Percentiles rank a stretch among this genome's conserved stretches.
phyloP scores from a whole-genome alignment of 202 grass and related monocot species.

The Cymbopogon flexuosus region DNA sequence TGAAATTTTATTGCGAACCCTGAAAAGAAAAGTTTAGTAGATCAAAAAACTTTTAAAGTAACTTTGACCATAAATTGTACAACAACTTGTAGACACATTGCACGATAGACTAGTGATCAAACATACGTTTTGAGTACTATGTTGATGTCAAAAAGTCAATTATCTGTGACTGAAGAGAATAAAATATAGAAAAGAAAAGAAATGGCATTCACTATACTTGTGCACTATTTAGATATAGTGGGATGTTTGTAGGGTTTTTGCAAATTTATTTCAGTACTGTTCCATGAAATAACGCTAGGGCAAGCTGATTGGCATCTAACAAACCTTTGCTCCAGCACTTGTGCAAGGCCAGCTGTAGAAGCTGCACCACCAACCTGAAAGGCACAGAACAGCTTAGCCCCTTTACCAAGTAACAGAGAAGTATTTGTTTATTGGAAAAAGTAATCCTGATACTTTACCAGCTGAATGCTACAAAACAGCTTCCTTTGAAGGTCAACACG shows the following conservation, averaged over 20 bases:
- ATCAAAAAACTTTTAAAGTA: slow-evolving; percentile 13
- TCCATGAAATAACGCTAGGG: slow-evolving; percentile 4
- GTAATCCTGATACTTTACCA: slow-evolving; percentile 45
- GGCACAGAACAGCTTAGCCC: slow-evolving; percentile 13
- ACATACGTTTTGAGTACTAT: not conserved
- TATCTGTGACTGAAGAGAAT: not conserved
- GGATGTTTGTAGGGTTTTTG: not conserved
- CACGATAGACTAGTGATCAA: not conserved
- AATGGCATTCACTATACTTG: not conserved
- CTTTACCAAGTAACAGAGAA: not conserved
- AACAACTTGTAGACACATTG: not conserved
- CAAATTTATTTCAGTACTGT: slow-evolving; percentile 14
- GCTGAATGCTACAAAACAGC: slow-evolving; percentile 90
- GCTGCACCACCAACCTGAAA: slow-evolving; percentile 82
- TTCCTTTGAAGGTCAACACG: slow-evolving; percentile 94
- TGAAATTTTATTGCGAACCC: slow-evolving; percentile 82
- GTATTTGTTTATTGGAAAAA: slow-evolving; percentile 11
- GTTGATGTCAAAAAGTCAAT: not conserved
- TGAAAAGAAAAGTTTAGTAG: slow-evolving; percentile 36
- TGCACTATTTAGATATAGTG: not conserved
- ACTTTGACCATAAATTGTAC: not conserved
- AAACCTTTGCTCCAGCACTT: slow-evolving; percentile 85
- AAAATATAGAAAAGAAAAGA: not conserved
- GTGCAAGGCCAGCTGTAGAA: slow-evolving; percentile 70
- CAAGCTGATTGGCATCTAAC: not conserved